Evolutionary conservation across 345 rosid genomes (phyloP), one percentile per base, ranked within the genome.

Genomic region (Lumnitzera littorea): DNA sequence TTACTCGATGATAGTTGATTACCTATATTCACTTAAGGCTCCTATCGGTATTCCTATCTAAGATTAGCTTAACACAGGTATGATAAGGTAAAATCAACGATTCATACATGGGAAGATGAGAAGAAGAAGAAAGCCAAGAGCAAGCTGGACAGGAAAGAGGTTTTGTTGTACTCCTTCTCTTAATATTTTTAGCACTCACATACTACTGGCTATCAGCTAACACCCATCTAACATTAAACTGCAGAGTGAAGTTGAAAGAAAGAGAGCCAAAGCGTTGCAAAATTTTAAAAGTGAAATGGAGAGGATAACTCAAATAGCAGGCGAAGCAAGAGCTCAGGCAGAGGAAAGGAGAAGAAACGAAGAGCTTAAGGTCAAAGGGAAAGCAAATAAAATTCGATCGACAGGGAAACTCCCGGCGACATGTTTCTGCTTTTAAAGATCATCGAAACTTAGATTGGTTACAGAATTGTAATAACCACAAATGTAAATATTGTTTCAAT

Each of bases 311-410:
- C 63, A 68, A 67, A 76, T 85, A 13, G 76, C 68, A 55, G 83
- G 53, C 31, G 80, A 61, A 54, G 92, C 95, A 60, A 84, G 73
- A 70, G 79, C 73, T 51, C 70, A 78, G 72, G 86, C 88, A 48
- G 68, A 61, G 61, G 76, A 84, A 62, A 87, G 73, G 62, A 70
- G 65, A 48, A 61, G 65, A 58, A 81, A 76, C 1, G 82, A 84
- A 60, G 94, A 81, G 79, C 25, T 66, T 12, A 77, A 81, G 75
- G 85, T 73, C 54, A 81, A 74, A 76, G 77, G 74, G 60, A 89
- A 91, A 70, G 95, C 92, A 54, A 68, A 89, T 63, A 75, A 24
- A 50, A 70, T 80, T 73, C 78, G 91, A 73, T 58, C 58, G 61
- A 81, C 84, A 15, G 89, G 91, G 66, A 58, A 60, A 62, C 36